Evolutionary conservation across 1,139 yeast genomes (phyloP).

Genomic region (Keqinozyma sinolaborantium): DNA sequence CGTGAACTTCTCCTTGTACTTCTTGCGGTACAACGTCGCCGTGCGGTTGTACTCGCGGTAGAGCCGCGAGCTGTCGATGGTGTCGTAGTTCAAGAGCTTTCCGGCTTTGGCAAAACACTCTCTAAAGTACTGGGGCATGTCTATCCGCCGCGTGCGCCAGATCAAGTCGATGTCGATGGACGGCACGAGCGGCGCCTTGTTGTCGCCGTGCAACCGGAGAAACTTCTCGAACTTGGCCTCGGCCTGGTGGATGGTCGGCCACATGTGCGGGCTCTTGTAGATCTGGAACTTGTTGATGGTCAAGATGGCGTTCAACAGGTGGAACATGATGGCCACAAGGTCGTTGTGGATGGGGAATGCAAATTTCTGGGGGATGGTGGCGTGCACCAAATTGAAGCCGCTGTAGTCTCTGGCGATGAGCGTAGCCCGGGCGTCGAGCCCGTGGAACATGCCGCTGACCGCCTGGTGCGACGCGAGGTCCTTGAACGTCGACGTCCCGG

Average conservation of each 20-base stretch:
- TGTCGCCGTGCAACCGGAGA: constrained; percentile 11
- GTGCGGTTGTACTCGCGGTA: background rate
- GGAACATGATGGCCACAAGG: background rate
- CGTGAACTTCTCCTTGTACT: background rate
- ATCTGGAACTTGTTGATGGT: constrained; percentile 25
- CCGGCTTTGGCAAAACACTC: background rate
- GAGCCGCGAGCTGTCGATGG: background rate
- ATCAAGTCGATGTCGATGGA: constrained; percentile 37
- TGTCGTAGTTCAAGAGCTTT: background rate
- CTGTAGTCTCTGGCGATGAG: constrained; percentile 19
- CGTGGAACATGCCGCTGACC: constrained; percentile 28
- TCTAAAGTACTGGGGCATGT: constrained; percentile 18
- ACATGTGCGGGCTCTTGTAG: constrained; percentile 21
- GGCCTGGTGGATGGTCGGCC: constrained; percentile 17
- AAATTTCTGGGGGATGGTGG: background rate
- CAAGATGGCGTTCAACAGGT: background rate
- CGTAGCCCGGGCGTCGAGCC: constrained; percentile 28
- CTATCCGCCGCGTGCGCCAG: constrained; percentile 41
- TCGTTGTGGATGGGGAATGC: background rate
- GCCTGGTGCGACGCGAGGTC: constrained; percentile 8
- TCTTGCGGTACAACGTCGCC: background rate
- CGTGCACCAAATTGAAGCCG: background rate
- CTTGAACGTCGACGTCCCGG: constrained; percentile 1
- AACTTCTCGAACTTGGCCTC: constrained; percentile 23
- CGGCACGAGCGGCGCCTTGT: constrained; percentile 23